Evolutionary conservation across 345 rosid species (phyloP).

Genomic region (sweet orange (Citrus sinensis)): DNA sequence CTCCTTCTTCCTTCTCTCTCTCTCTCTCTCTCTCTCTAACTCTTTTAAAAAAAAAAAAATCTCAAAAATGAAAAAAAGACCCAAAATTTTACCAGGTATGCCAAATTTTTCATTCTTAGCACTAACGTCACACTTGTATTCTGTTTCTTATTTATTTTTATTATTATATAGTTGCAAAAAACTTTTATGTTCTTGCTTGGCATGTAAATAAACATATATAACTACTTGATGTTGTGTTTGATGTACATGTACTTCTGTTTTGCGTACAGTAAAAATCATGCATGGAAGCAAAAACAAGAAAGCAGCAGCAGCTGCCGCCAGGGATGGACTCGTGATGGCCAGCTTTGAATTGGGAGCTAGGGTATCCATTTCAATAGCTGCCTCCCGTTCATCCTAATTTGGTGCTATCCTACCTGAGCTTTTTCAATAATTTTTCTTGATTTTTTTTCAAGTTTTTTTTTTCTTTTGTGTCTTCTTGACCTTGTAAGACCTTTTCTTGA

Average conservation of each 20-base stretch:
- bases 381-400: constrained; percentile 19
- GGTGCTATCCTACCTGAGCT: constrained; percentile 98
- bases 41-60: constrained; percentile 16
- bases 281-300: constrained; percentile 10
- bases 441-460: not conserved
- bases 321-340: not conserved
- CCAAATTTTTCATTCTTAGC: not conserved
- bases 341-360: constrained; percentile 12
- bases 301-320: not conserved
- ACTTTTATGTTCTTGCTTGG: not conserved
- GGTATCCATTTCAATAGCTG: not conserved
- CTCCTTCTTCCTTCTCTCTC: constrained; percentile 4
- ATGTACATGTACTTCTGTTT: not conserved
- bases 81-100: constrained; percentile 39
- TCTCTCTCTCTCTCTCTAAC: constrained; percentile 7
- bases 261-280: constrained; percentile 15
- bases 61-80: constrained; percentile 27
- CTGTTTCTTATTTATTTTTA: not conserved
- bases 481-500: constrained; percentile 99
- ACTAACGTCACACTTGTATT: not conserved
- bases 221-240: not conserved
- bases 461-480: constrained; percentile 67
- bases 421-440: not conserved
- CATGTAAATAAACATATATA: no score
- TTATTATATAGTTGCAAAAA: not conserved